Evolutionary conservation across 768 basidiomycete species (phyloP).

Genomic region (Phlebiopsis flavidoalba): DNA sequence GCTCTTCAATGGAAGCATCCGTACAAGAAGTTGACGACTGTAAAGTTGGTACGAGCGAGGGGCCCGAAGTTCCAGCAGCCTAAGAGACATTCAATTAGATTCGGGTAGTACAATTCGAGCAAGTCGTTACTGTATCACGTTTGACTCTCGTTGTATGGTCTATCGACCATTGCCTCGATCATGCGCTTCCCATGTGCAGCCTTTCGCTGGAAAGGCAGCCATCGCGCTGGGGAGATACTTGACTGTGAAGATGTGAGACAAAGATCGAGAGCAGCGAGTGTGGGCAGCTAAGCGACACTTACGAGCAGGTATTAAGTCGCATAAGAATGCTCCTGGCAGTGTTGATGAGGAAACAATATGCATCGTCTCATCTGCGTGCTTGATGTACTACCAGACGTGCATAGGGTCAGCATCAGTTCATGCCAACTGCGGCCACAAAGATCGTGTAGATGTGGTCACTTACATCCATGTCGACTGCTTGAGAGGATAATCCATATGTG

Average conservation of each 20-base stretch:
- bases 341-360: neutral
- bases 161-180: conserved; percentile 9
- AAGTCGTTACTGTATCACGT: conserved; percentile 15
- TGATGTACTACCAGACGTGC: conserved; percentile 7
- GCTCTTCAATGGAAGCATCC: neutral
- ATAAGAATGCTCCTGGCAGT: conserved; percentile 1
- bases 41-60: conserved; percentile 16
- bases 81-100: neutral
- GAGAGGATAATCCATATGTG: conserved; percentile 6
- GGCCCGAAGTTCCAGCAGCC: conserved; percentile 11
- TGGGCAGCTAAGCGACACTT: neutral
- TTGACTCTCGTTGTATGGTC: conserved; percentile 20
- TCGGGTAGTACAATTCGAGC: too few species aligned
- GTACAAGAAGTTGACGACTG: conserved; percentile 13
- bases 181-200: conserved; percentile 9
- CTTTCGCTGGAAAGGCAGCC: conserved; percentile 23
- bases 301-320: conserved; percentile 5
- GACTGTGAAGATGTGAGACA: conserved; percentile 11
- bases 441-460: neutral
- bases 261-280: neutral
- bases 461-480: neutral
- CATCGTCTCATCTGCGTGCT: conserved; percentile 4
- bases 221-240: conserved; percentile 18
- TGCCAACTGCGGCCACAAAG: too few species aligned
- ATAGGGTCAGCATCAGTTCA: too few species aligned